Base-by-base conservation (phyloP, 495 filamentous ascomycete genomes). In the Trichoderma asperelloides region DNA sequence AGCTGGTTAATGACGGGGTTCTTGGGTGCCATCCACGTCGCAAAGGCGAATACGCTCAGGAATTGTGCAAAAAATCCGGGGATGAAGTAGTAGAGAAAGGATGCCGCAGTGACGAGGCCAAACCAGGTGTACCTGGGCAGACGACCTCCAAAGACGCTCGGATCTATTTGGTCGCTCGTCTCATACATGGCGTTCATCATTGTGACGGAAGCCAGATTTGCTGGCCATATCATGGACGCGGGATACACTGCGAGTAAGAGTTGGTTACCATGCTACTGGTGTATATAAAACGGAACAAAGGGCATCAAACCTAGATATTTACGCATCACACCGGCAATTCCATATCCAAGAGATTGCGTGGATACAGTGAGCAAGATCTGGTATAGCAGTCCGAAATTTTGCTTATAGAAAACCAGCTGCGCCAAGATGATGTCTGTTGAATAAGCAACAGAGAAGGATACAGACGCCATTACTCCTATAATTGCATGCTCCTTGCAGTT, bases 401-500 rank as follows among this genome's bases (percentile, higher is more conserved):
- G 82, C 67, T 84, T 80, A 71, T 91, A 91, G 71, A 89, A 91
- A 47, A 88, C 75, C 28, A 80, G 70, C 71, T 88, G 84, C 0
- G 88, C 88, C 28, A 89, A 78, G 30, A 91, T 86, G 69, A 88
- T 81, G 68, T 91, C 88, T 2, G 88, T 91, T 23, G 88, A 86
- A 62, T 89, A 87, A 3, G 87, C 88, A n/a, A 86, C 85, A 70
- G 76, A 88, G 71, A 78, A 82, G 65, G 77, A 80, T 8, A 85
- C 84, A 65, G 80, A 81, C 8, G 85, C 85, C 89, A 92, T 93
- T 69, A 92, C 86, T 7, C 88, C 88, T 69, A 93, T 90, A 69
- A 93, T 78, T 7, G 87, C 84, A 78, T 93, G 90, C 71, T 91
- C 89, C 71, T 93, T 93, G 75, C 91, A 85, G 73, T 91, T 93